Evolutionary conservation across 2,329 filamentous ascomycete genomes (phyloP).

Genomic region (Penicillium sp.): DNA sequence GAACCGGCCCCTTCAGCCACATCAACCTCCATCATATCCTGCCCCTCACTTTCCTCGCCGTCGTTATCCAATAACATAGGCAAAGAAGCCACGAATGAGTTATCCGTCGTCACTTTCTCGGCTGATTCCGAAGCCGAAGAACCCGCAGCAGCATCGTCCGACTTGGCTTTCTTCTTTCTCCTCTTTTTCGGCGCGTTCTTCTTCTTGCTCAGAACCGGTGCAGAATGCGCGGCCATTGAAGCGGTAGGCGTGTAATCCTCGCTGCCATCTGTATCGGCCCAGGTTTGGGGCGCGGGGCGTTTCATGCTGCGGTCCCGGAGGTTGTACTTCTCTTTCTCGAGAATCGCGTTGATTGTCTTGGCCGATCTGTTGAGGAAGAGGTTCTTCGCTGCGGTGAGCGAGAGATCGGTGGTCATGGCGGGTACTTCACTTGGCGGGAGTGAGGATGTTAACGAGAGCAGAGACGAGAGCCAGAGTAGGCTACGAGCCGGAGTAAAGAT

Average conservation of each 20-base stretch:
- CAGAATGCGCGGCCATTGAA: conserved; percentile 19
- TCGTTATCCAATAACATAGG: neutral
- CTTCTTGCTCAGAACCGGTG: neutral
- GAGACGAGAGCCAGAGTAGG: too few species aligned
- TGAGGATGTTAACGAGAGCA: too few species aligned
- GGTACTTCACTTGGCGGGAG: too few species aligned
- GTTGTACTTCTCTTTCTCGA: conserved; percentile 13
- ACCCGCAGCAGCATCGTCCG: neutral
- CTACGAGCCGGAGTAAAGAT: too few species aligned
- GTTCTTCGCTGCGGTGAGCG: neutral
- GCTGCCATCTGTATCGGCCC: conserved; percentile 42
- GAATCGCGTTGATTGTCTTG: neutral
- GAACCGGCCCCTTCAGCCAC: too few species aligned
- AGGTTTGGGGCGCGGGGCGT: conserved; percentile 23
- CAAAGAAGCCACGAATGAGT: neutral
- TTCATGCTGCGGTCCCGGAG: conserved; percentile 20
- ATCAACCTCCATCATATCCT: too few species aligned
- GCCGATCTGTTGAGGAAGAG: conserved; percentile 11
- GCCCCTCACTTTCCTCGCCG: too few species aligned
- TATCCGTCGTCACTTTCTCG: neutral
- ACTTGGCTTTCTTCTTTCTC: neutral
- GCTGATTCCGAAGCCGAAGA: neutral
- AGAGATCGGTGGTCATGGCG: neutral
- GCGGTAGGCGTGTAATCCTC: conserved; percentile 33
- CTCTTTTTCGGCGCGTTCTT: too few species aligned